These are phyloP conservation scores for Boletus subparvulus DNA, from an alignment of 768 basidiomycete genomes.

Conservation along the genomic window DNA sequence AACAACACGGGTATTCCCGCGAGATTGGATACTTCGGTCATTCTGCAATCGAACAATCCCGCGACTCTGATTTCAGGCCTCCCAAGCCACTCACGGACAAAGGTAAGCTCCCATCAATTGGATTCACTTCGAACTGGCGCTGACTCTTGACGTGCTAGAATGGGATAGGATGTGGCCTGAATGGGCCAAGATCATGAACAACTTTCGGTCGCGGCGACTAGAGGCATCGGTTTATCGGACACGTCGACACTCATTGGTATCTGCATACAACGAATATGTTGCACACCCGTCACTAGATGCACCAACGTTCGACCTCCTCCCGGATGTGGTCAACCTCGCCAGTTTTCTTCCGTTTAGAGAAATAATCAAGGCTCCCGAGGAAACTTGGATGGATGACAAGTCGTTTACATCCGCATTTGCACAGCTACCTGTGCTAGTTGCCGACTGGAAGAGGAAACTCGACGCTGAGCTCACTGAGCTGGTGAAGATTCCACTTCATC, in stretches of 20 bases:
- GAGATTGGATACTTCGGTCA: background rate
- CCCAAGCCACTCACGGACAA: slow-evolving; percentile 8
- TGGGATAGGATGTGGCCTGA: slow-evolving; percentile 6
- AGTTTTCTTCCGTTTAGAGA: background rate
- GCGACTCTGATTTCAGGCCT: background rate
- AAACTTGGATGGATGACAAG: background rate
- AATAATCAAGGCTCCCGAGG: background rate
- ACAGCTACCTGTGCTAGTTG: slow-evolving; percentile 4
- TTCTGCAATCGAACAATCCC: background rate
- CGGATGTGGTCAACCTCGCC: background rate
- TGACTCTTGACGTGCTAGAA: background rate
- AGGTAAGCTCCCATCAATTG: background rate
- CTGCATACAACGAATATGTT: background rate
- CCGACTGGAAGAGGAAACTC: slow-evolving; percentile 5
- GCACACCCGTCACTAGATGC: background rate
- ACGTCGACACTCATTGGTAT: background rate
- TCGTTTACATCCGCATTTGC: slow-evolving; percentile 6
- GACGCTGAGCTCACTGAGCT: slow-evolving; percentile 6
- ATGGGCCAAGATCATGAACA: slow-evolving; percentile 3
- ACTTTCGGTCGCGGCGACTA: background rate
- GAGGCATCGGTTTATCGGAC: background rate
- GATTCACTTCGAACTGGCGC: background rate
- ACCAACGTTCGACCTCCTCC: background rate
- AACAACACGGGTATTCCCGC: background rate
- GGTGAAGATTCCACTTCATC: background rate